Evolutionary conservation across 306 rosid genomes (phyloP).

Genomic region (Dryas alaskensis): DNA sequence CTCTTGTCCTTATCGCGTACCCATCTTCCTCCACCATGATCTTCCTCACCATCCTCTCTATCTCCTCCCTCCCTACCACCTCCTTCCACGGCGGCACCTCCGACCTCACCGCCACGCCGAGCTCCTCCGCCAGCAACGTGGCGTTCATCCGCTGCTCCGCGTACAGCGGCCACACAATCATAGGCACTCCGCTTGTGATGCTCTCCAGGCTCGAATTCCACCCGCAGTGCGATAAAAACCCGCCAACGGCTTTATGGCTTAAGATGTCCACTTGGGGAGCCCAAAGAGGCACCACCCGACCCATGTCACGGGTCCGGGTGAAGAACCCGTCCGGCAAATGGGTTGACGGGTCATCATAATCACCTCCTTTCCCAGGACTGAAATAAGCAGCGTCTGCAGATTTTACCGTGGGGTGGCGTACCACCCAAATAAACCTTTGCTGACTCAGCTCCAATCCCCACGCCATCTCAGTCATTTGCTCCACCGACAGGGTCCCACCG

Average conservation of each 20-base stretch:
- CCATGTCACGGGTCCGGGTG: conserved; percentile 27
- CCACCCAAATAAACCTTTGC: conserved; percentile 65
- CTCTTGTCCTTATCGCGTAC: background rate
- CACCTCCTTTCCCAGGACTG: background rate
- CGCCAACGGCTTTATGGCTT: conserved; percentile 42
- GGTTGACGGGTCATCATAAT: background rate
- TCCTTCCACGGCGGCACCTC: conserved; percentile 11
- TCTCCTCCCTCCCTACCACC: conserved; percentile 32
- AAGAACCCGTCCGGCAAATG: conserved; percentile 54
- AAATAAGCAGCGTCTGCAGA: conserved; percentile 28
- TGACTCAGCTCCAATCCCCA: conserved; percentile 62
- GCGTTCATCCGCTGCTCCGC: conserved; percentile 65
- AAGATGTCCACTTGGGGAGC: conserved; percentile 43
- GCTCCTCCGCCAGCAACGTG: conserved; percentile 38
- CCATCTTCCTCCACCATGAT: conserved; percentile 47
- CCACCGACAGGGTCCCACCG: conserved; percentile 49
- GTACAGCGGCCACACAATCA: conserved; percentile 58
- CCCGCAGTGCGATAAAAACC: conserved; percentile 48
- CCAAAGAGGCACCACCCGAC: conserved; percentile 34
- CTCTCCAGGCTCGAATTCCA: conserved; percentile 56
- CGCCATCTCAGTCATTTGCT: conserved; percentile 56
- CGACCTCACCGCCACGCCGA: conserved; percentile 27
- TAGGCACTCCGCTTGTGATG: conserved; percentile 40
- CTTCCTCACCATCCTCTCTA: conserved; percentile 41
- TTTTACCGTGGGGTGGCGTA: conserved; percentile 36